phyloP scores from a whole-genome alignment of 148 eudicot species.

The Silene uniflora region DNA sequence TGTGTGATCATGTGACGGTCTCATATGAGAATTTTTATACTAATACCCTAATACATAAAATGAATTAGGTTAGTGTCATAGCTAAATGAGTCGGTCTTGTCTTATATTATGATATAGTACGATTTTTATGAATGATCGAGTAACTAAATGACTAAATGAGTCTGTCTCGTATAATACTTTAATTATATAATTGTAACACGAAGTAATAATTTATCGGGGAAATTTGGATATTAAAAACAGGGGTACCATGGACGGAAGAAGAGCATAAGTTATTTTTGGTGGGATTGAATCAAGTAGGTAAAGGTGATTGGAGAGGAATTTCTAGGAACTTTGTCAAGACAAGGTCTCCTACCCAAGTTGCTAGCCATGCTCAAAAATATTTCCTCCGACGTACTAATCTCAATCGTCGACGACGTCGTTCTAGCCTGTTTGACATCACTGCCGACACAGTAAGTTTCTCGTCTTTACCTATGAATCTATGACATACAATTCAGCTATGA shows the following conservation, averaged over 20 bases:
- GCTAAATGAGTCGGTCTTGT: too few species aligned
- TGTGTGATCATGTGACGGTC: too few species aligned
- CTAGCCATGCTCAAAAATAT: constrained; percentile 90
- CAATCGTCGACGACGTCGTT: constrained; percentile 69
- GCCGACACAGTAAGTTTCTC: constrained; percentile 48
- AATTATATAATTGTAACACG: too few species aligned
- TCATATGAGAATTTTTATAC: too few species aligned
- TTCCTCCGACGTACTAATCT: constrained; percentile 66
- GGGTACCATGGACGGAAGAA: constrained; percentile 80
- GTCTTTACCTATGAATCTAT: not conserved
- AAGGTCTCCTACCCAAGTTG: constrained; percentile 89
- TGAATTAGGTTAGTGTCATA: not conserved
- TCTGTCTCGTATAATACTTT: too few species aligned
- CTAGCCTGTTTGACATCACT: constrained; percentile 86
- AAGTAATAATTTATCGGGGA: too few species aligned
- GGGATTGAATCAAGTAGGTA: constrained; percentile 67
- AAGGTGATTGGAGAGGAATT: constrained; percentile 93
- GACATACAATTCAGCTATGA: too few species aligned
- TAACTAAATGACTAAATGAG: too few species aligned
- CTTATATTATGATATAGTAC: too few species aligned
- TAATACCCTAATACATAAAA: too few species aligned
- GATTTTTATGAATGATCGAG: too few species aligned
- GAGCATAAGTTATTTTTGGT: constrained; percentile 63
- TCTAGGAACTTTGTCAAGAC: constrained; percentile 77
- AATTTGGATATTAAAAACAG: constrained; percentile 24